Conservation (phyloP, 441 rosid species). For the Eruca vesicaria region DNA sequence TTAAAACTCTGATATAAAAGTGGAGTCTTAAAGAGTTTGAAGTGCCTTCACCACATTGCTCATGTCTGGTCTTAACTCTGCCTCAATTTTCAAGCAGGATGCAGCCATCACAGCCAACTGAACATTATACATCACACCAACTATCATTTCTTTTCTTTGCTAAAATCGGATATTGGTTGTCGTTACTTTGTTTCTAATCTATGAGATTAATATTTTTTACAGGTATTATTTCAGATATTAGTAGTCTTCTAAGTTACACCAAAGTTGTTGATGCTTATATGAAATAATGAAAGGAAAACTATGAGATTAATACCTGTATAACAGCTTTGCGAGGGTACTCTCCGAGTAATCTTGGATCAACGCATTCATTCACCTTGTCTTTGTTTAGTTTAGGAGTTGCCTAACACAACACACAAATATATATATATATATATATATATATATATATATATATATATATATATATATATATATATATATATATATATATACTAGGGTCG, state of each 20-base stretch:
- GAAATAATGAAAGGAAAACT: background rate
- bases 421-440: too few relatives aligned
- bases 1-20: background rate
- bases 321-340: background rate
- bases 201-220: too few relatives aligned
- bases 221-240: too few relatives aligned
- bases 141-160: background rate
- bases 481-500: too few relatives aligned
- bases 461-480: too few relatives aligned
- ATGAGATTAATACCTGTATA: background rate
- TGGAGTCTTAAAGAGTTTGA: background rate
- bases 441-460: too few relatives aligned
- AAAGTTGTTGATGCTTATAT: too few relatives aligned
- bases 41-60: background rate
- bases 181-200: too few relatives aligned
- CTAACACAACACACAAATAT: background rate
- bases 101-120: background rate
- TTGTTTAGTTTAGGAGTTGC: background rate
- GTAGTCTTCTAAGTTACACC: too few relatives aligned
- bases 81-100: background rate
- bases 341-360: background rate
- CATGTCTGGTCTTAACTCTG: background rate
- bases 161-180: background rate
- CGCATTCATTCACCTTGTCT: background rate
- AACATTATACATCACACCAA: background rate